Base-by-base conservation (phyloP, 345 rosid genomes). In the Eucalyptus erythrocorys region DNA sequence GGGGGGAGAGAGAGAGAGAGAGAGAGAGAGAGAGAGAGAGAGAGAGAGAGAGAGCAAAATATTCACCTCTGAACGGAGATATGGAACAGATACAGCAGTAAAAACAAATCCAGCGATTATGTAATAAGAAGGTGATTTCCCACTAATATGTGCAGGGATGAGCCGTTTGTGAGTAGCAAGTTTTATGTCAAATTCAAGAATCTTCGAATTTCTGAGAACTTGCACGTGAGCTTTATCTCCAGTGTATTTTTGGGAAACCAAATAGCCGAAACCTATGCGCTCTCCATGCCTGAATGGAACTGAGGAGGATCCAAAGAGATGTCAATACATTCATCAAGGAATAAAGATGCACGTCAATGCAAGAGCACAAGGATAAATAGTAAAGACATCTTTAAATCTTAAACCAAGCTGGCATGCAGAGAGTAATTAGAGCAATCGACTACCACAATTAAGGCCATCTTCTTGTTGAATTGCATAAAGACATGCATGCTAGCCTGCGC, bases 261-360 rank as follows among this genome's bases (percentile, higher is more conserved):
- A 98, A 91, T 96, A 96, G 90, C 99, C 95, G 93, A 97, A 97
- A 7, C 98, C 95, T 90, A 97, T 96, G 86, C 99, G 94, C 92
- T 97, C 99, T 21, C 99, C 99, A 86, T 94, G 97, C 93, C 99
- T 94, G 93, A 97, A 97, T 85, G 99, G 97, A 92, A 97, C 99
- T 97, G 93, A 51, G 55, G 37, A 84, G 16, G 43, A 49, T 10
- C 66, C 55, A 57, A 48, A 88, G 40, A 68, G 27, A 89, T 89
- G 87, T 86, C 64, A 86, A 34, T 30, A 42, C 37, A 86, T 27
- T 40, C 64, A 40, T 59, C 27, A 86, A 51, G 64, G 45, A 32
- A 37, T 42, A 34, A n/a, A 86, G 32, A 59, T 32, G 34, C 37
- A 48, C 37, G 19, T 21, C 45, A 86, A 53, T 34, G 68, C 15